Conservation (phyloP, 1,284 basidiomycete genomes). For the Porogramme epimiltina region DNA sequence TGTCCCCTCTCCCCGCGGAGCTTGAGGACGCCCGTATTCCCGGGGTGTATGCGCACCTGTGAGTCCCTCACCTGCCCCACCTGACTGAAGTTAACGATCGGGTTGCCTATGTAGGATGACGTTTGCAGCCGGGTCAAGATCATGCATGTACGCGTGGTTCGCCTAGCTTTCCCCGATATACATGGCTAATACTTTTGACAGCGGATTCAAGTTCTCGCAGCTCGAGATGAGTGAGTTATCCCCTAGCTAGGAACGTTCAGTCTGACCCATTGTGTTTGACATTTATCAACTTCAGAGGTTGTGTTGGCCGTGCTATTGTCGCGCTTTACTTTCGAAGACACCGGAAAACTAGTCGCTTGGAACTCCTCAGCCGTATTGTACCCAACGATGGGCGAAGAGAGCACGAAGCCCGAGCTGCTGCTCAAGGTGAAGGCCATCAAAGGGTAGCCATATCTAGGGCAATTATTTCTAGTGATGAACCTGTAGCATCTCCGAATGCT, state of each 20-base stretch:
- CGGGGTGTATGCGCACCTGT: slow-evolving; percentile 5
- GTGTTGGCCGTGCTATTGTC: slow-evolving; percentile 11
- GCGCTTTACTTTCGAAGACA: slow-evolving; percentile 9
- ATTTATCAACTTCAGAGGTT: slow-evolving; percentile 7
- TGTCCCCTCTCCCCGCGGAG: not conserved
- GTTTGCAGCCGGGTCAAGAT: not conserved
- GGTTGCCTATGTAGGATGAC: not conserved
- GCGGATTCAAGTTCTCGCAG: slow-evolving; percentile 1
- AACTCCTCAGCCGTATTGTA: slow-evolving; percentile 20
- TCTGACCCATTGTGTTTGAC: not conserved
- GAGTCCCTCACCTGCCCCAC: not conserved
- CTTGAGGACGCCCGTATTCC: slow-evolving; percentile 2
- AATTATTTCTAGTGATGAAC: no score
- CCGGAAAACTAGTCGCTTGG: slow-evolving; percentile 22
- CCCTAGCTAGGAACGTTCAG: no score
- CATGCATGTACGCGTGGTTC: slow-evolving; percentile 1
- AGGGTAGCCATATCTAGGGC: no score
- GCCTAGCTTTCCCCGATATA: no score
- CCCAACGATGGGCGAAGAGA: slow-evolving; percentile 21
- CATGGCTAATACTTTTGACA: not conserved
- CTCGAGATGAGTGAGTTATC: slow-evolving; percentile 2
- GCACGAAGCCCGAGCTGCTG: slow-evolving; percentile 18
- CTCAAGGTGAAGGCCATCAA: slow-evolving; percentile 10
- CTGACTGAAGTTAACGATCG: not conserved
- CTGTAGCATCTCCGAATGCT: no score